Base-by-base conservation (phyloP, 495 filamentous ascomycete species). In the Entonaema liquescens region DNA sequence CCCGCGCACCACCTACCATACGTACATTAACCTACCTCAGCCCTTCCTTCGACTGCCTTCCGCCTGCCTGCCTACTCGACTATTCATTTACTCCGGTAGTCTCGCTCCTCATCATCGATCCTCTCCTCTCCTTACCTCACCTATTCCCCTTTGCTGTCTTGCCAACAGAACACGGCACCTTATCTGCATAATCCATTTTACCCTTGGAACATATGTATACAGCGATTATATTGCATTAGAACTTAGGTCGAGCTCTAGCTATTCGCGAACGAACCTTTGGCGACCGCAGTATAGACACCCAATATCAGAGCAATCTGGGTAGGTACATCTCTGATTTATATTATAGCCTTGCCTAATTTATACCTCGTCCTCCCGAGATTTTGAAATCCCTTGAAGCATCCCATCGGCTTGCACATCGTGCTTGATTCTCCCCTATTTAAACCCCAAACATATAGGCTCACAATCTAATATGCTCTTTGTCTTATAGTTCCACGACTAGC, bases 31-130 rank as follows among this genome's bases (percentile, higher is more conserved):
- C 40, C 33, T 54, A 65, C 65, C 65, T 64, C 59, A 64, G 40
- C 61, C 56, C 64, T 68, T 64, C 59, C 59, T 72, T 65, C 60
- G 57, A 72, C 47, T 65, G 54, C 59, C 44, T 62, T 52, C 63
- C 53, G 53, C 54, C 54, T 61, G 60, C 60, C 62, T 62, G 50
- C 62, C 35, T 68, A 38, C 56, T 58, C 57, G 19, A 38, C 25
- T 58, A 61, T 42, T 65, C 55, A 65, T 61, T 38, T 42, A 57
- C 38, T 62, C 49, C 61, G 56, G 59, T 44, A 31, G 12, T 9
- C 52, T 61, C 65, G 6, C 49, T 36, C 63, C 29, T 50, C 36
- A 13, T 49, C 42, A n/a, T 54, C 44, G 29, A 62, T 40, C 44
- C 9, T 42, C 29, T 47, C 12, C 29, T 23, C 15, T 59, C 60